phyloP scores from a whole-genome alignment of 495 filamentous ascomycete species.

The Parathielavia hyrcaniae region DNA sequence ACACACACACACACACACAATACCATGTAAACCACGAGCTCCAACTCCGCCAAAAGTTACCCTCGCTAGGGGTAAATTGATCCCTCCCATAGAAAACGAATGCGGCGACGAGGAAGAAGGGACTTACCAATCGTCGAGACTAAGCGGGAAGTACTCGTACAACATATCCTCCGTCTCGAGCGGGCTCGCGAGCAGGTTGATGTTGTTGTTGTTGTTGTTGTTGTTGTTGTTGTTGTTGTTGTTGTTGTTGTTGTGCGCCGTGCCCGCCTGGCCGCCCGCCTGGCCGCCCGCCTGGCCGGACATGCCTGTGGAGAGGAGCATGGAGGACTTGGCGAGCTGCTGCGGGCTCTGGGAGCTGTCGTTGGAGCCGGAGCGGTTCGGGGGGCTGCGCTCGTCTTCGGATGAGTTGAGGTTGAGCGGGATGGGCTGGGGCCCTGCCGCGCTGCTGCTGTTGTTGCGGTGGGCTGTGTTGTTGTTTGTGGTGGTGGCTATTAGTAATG shows the following conservation, averaged over 20 bases:
- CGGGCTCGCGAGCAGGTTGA: constrained; percentile 45
- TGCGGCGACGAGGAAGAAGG: not conserved
- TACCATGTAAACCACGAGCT: no score
- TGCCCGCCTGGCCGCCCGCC: not conserved
- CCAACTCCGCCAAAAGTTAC: no score
- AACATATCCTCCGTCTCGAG: constrained; percentile 71
- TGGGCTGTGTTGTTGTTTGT: not conserved
- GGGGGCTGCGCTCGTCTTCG: constrained; percentile 61
- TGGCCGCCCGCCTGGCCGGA: not conserved
- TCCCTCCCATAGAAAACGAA: not conserved
- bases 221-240: no score
- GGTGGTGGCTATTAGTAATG: not conserved
- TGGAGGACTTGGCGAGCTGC: constrained; percentile 36
- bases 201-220: no score
- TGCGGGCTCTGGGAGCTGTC: constrained; percentile 31
- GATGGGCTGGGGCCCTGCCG: constrained; percentile 18
- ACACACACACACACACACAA: no score
- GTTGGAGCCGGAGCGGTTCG: constrained; percentile 37
- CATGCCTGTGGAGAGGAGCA: constrained; percentile 15
- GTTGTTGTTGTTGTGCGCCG: no score
- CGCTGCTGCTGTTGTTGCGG: constrained; percentile 12
- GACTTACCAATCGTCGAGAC: constrained; percentile 71
- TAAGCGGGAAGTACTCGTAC: constrained; percentile 89
- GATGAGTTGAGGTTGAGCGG: constrained; percentile 71
- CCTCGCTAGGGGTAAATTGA: no score